These are phyloP conservation scores for Aspergillus asperescens DNA, from an alignment of 495 filamentous ascomycete species.

Conservation along the genomic window DNA sequence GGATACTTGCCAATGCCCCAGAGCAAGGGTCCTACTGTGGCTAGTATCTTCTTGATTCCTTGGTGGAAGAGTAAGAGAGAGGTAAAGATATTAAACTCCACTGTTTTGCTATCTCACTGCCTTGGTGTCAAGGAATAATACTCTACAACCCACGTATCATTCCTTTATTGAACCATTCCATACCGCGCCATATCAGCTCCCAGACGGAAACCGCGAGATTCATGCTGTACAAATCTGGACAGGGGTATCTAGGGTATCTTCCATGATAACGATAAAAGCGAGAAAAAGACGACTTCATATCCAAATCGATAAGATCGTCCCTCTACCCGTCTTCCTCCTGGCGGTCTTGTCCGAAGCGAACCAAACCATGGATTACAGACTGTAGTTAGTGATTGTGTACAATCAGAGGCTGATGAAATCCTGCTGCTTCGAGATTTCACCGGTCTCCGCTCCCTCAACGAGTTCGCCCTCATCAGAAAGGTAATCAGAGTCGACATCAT, in stretches of 20 bases:
- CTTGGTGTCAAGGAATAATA: background rate
- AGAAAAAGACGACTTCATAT: background rate
- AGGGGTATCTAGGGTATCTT: constrained; percentile 5
- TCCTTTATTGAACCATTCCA: background rate
- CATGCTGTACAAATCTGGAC: constrained; percentile 1
- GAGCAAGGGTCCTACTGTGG: background rate
- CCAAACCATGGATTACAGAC: constrained; percentile 14
- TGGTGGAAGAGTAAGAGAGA: background rate
- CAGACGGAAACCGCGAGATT: background rate
- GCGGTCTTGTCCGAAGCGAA: background rate
- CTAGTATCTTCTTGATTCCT: no score
- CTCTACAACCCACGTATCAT: background rate
- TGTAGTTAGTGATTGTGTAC: constrained; percentile 16
- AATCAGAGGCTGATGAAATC: constrained; percentile 61
- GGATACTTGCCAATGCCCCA: constrained; percentile 8
- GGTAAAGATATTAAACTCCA: background rate
- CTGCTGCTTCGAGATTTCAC: constrained; percentile 58
- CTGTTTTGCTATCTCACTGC: background rate
- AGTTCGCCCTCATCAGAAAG: constrained; percentile 64
- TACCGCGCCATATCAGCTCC: background rate
- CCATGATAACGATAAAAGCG: background rate
- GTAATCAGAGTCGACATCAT: constrained; percentile 87
- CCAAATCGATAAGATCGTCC: background rate
- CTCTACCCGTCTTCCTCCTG: constrained; percentile 6
- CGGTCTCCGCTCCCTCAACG: constrained; percentile 40